Evolutionary conservation across 495 filamentous ascomycete species (phyloP), one percentile per base, ranked within the genome.

Genomic region (Penicillium fimorum): DNA sequence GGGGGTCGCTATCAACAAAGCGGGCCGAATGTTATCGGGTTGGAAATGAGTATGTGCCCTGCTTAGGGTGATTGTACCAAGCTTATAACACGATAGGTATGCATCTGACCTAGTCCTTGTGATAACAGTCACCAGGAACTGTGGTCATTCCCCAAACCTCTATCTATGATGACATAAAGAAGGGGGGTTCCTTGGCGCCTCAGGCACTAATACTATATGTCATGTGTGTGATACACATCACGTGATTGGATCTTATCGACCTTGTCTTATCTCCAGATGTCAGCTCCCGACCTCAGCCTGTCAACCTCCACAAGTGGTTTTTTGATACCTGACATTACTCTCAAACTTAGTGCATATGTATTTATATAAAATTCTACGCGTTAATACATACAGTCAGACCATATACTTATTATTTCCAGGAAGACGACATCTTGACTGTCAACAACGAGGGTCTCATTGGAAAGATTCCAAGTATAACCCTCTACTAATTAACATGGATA

Each of bases 21-120:
- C 17, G 35, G n/a, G 15, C 13, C 13, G 24, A 13, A 5, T 29
- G 17, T 37, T n/a, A 40, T 51, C n/a, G 22, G 22, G 18, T n/a
- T 30, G 10, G 9, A 41, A 20, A 18, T 51, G 20, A 5, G 12
- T 1, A 49, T 49, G n/a, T 37, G 18, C 8, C 18, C 22, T 7
- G 7, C 2, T 49, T 37, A 9, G 8, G 10, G 11, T 24, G 20
- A 24, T 8, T 4, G 46, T 32, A 11, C 29, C n/a, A n/a, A 15
- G 29, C 10, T 22, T 25, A 44, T 40, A 54, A 47, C 32, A 33
- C 17, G 11, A 45, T 22, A 30, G 15, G 20, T 47, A 46, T n/a
- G 60, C 64, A 61, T 51, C 57, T 66, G 58, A 60, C 57, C 55
- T 22, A 13, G 57, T 55, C 53, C 57, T 50, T 50, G 50, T 59